Conservation (phyloP, 768 basidiomycete genomes). For the Termitomyces sp. region DNA sequence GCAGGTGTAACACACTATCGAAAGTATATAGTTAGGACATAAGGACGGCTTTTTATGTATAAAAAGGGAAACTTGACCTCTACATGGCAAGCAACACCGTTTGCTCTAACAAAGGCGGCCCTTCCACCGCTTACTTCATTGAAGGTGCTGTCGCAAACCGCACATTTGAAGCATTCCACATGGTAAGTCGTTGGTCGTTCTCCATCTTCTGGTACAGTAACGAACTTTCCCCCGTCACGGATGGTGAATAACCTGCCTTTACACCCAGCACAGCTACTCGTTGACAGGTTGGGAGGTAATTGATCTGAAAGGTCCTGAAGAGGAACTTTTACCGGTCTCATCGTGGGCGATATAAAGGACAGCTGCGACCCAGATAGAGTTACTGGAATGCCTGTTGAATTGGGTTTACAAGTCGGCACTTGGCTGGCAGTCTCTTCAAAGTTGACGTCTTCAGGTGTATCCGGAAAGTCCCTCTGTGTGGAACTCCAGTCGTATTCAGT, state of each 20-base stretch:
- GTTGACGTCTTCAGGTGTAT: slow-evolving; percentile 20
- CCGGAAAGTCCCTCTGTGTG: slow-evolving; percentile 20
- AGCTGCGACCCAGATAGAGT: background rate
- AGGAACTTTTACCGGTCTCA: slow-evolving; percentile 2
- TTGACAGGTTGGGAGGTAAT: slow-evolving; percentile 16
- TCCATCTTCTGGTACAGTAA: slow-evolving; percentile 59
- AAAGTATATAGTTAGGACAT: background rate
- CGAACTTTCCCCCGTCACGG: slow-evolving; percentile 56
- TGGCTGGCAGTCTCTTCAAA: slow-evolving; percentile 25
- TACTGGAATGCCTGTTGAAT: slow-evolving; percentile 10
- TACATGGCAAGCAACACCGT: slow-evolving; percentile 63
- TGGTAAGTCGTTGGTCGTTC: slow-evolving; percentile 61
- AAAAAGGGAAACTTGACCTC: slow-evolving; percentile 29
- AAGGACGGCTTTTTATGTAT: background rate
- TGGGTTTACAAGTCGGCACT: slow-evolving; percentile 27
- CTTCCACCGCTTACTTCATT: slow-evolving; percentile 55
- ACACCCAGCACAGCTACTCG: slow-evolving; percentile 58
- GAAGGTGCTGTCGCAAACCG: slow-evolving; percentile 58
- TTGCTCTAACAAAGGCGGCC: slow-evolving; percentile 65
- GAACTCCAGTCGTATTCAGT: slow-evolving; percentile 15
- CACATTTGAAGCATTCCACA: slow-evolving; percentile 70
- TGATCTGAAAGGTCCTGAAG: slow-evolving; percentile 5
- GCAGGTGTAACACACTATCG: slow-evolving; percentile 39
- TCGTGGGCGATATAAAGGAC: background rate
- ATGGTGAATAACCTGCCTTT: slow-evolving; percentile 49